phyloP scores from a whole-genome alignment of 2,329 filamentous ascomycete genomes.

The Polytolypa hystricis region DNA sequence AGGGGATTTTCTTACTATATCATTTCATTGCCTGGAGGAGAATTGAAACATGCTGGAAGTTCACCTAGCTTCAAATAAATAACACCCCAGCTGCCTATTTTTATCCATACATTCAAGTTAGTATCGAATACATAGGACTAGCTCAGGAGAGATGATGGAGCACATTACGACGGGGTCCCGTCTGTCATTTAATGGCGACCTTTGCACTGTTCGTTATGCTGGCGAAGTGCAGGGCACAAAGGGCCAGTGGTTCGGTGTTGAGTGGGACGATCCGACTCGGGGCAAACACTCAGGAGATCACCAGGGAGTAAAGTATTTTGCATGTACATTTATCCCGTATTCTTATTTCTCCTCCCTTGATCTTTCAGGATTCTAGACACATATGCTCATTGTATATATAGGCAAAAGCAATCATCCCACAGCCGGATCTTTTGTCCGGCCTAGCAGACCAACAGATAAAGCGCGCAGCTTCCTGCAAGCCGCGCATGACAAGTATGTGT shows the following conservation, averaged over 20 bases:
- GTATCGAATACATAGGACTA: too few species aligned
- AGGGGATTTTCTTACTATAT: too few species aligned
- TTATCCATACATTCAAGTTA: too few species aligned
- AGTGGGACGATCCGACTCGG: slow-evolving; percentile 81
- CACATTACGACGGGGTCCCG: slow-evolving; percentile 54
- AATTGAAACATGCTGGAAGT: too few species aligned
- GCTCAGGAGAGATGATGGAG: too few species aligned
- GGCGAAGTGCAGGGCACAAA: slow-evolving; percentile 65
- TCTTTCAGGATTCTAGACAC: too few species aligned
- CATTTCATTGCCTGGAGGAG: too few species aligned
- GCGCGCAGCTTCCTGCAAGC: slow-evolving; percentile 68
- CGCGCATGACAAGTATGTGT: slow-evolving; percentile 72
- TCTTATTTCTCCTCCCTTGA: slow-evolving; percentile 4
- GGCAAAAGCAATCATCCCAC: slow-evolving; percentile 53
- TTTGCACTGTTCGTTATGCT: slow-evolving; percentile 77
- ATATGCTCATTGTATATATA: slow-evolving; percentile 27
- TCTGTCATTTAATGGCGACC: slow-evolving; percentile 62
- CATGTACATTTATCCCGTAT: too few species aligned
- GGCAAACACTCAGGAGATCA: slow-evolving; percentile 88
- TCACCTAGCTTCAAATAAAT: too few species aligned
- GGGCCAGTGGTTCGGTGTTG: slow-evolving; percentile 81
- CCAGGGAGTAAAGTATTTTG: slow-evolving; percentile 68
- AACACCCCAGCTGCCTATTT: too few species aligned
- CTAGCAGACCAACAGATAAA: slow-evolving; percentile 57
- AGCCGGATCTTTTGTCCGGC: slow-evolving; percentile 78